Evolutionary conservation across 108 stramenopile genomes (phyloP).

Genomic region (Cylindrotheca fusiformis): DNA sequence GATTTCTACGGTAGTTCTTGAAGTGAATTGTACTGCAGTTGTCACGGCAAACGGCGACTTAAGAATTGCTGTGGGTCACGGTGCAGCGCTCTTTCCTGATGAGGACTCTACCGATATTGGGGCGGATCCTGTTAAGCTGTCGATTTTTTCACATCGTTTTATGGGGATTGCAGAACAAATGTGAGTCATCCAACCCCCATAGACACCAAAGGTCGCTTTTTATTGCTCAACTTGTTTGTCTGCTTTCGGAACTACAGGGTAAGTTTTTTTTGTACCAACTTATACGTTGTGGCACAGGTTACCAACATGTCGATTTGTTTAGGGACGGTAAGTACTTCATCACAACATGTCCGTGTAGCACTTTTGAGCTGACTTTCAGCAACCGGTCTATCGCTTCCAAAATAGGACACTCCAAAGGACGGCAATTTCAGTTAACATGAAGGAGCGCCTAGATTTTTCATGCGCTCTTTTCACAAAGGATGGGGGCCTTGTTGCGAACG

Average conservation of each 20-base stretch:
- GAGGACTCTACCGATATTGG: background rate
- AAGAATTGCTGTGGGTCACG: conserved; percentile 49
- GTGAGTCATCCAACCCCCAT: no score
- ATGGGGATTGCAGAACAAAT: conserved; percentile 99
- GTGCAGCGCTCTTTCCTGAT: conserved; percentile 9
- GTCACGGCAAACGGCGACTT: conserved; percentile 92
- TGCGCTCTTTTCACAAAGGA: conserved; percentile 95
- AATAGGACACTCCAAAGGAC: conserved; percentile 86
- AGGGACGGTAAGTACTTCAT: conserved; percentile 51
- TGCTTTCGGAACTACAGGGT: no score
- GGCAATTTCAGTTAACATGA: conserved; percentile 97
- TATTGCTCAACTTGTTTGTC: no score
- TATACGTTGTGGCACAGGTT: no score
- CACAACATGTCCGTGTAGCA: background rate
- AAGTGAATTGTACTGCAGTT: conserved; percentile 83
- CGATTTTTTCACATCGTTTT: conserved; percentile 93
- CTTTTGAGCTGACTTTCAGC: background rate
- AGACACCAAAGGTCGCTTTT: no score
- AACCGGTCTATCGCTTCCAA: background rate
- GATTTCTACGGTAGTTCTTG: conserved; percentile 94
- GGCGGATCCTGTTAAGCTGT: conserved; percentile 88
- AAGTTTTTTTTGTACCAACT: no score
- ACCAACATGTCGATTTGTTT: no score
- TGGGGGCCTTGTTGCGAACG: conserved; percentile 97
- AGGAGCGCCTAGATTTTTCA: conserved; percentile 97